Conservation (phyloP, 2,329 filamentous ascomycete genomes). For the Botrytis elliptica region DNA sequence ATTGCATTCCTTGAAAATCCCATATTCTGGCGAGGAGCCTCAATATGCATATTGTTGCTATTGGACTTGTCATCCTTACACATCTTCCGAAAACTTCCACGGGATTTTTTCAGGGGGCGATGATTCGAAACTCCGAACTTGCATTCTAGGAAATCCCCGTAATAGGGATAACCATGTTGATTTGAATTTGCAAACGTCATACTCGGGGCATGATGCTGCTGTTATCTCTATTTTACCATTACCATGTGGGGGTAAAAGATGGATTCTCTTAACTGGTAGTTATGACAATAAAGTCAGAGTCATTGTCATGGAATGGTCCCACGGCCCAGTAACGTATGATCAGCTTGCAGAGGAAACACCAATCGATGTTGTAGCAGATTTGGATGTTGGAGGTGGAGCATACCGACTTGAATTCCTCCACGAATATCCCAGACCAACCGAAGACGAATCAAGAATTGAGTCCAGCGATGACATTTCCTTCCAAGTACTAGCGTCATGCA, state of each 20-base stretch:
- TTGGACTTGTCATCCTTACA: conserved; percentile 14
- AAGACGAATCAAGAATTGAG: background rate
- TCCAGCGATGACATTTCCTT: conserved; percentile 36
- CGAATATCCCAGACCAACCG: conserved; percentile 12
- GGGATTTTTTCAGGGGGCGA: conserved; percentile 59
- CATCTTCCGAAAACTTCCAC: background rate
- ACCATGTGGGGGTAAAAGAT: conserved; percentile 43
- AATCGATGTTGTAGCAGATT: conserved; percentile 17
- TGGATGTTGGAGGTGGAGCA: conserved; percentile 75
- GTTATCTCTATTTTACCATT: conserved; percentile 84
- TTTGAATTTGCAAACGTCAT: conserved; percentile 19
- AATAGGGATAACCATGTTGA: background rate
- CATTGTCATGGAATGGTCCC: conserved; percentile 45
- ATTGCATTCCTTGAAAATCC: conserved; percentile 17
- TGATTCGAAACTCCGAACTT: conserved; percentile 46
- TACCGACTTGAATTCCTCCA: conserved; percentile 74
- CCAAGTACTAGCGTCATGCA: conserved; percentile 79
- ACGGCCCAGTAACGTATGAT: background rate
- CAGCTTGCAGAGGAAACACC: conserved; percentile 42
- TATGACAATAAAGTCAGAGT: conserved; percentile 85
- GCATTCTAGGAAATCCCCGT: conserved; percentile 6
- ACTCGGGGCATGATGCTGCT: conserved; percentile 71
- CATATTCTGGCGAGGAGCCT: conserved; percentile 18
- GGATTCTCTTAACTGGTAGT: conserved; percentile 76
- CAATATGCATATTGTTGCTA: conserved; percentile 22